Percentiles rank a stretch among this genome's conserved stretches.
Conservation (phyloP, 306 rosid species). For the Cicer arietinum region DNA sequence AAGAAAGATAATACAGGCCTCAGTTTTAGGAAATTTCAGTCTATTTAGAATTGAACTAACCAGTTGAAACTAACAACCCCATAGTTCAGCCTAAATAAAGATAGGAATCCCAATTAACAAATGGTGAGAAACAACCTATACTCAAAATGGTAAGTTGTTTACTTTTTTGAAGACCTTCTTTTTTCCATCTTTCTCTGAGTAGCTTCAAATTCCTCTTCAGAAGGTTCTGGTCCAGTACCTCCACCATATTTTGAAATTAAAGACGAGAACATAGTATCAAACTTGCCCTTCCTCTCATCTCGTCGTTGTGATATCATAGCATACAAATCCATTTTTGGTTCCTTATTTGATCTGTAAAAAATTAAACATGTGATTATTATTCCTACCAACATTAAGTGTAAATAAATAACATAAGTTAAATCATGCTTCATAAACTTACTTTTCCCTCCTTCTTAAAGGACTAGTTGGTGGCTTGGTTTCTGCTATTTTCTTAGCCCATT, state of each 20-base stretch:
- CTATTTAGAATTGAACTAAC: too few relatives aligned
- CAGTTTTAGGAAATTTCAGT: too few relatives aligned
- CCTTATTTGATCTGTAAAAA: slow-evolving; percentile 62
- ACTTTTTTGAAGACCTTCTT: slow-evolving; percentile 68
- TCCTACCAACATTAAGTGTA: not conserved
- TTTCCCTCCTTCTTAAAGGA: slow-evolving; percentile 65
- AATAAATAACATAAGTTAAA: slow-evolving; percentile 10
- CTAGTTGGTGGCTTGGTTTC: slow-evolving; percentile 79
- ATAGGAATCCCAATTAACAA: too few relatives aligned
- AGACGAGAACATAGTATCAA: slow-evolving; percentile 80
- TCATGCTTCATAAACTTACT: slow-evolving; percentile 53
- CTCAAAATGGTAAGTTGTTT: slow-evolving; percentile 31
- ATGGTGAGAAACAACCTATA: not conserved
- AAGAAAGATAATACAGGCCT: too few relatives aligned
- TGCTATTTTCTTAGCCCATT: slow-evolving; percentile 81
- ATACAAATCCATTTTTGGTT: slow-evolving; percentile 61
- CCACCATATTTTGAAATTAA: slow-evolving; percentile 82
- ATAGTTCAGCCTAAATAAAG: too few relatives aligned
- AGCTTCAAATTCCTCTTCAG: slow-evolving; percentile 88
- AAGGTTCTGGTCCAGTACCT: slow-evolving; percentile 62
- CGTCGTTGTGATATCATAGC: slow-evolving; percentile 71
- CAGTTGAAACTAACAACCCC: too few relatives aligned
- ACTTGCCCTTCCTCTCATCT: slow-evolving; percentile 66
- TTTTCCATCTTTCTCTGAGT: slow-evolving; percentile 71
- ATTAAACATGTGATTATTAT: too few relatives aligned